These are phyloP conservation scores for Xylaria arbuscula DNA, from an alignment of 2,329 filamentous ascomycete genomes.

Conservation along the genomic window DNA sequence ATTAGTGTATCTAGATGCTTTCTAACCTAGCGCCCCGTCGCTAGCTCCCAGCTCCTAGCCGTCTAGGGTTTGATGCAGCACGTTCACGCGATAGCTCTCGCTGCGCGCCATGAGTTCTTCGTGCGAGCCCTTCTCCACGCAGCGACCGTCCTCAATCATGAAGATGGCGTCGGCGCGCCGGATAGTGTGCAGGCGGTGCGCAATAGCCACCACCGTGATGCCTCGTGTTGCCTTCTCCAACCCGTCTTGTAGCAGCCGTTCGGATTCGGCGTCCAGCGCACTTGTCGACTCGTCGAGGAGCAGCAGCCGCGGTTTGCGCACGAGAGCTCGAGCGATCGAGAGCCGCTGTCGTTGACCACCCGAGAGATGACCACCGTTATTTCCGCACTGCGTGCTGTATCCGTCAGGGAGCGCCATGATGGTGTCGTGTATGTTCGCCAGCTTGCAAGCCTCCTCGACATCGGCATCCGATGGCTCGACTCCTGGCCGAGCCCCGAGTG, in stretches of 20 bases:
- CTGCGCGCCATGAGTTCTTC: constrained; percentile 65
- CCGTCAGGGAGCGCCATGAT: constrained; percentile 71
- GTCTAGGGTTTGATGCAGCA: constrained; percentile 61
- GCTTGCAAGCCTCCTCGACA: constrained; percentile 72
- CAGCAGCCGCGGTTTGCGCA: constrained; percentile 76
- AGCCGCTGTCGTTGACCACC: constrained; percentile 84
- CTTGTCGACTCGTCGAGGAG: constrained; percentile 86
- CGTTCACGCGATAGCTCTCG: constrained; percentile 64
- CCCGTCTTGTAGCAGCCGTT: constrained; percentile 72
- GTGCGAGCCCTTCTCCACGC: constrained; percentile 65
- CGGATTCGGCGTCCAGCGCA: constrained; percentile 78
- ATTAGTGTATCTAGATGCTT: neutral
- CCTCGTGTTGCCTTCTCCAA: constrained; percentile 67
- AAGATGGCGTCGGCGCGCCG: constrained; percentile 68
- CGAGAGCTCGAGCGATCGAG: constrained; percentile 80
- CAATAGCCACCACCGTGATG: constrained; percentile 69
- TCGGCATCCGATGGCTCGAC: constrained; percentile 67
- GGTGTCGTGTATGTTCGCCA: constrained; percentile 77
- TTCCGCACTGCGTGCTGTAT: constrained; percentile 74
- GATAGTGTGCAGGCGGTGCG: constrained; percentile 68
- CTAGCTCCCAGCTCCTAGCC: constrained; percentile 30
- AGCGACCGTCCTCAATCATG: constrained; percentile 64
- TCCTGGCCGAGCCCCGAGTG: constrained; percentile 65
- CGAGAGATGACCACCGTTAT: constrained; percentile 78
- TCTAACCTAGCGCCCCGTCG: neutral